Base-by-base conservation (phyloP, 106 monocot species). In the Xerophyta viscosa region DNA sequence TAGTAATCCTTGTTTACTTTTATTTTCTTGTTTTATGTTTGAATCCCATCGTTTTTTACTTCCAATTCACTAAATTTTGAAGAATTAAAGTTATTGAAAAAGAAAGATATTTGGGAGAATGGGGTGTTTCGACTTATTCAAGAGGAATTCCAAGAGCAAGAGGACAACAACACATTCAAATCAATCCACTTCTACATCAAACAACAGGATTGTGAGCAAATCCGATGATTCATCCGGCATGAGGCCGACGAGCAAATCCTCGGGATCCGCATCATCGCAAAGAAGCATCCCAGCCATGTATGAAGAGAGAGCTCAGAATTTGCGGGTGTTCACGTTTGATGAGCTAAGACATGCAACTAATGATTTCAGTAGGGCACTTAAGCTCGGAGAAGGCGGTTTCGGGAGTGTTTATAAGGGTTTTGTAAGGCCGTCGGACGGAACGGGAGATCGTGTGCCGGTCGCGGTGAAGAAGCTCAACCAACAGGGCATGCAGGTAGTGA, bases 301-400 rank as follows among this genome's bases (percentile, higher is more conserved):
- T 42, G 76, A 76, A 37, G 76, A 76, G 64, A 76, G 56, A 57
- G 68, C 48, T 0, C 53, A 59, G 11, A 48, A 50, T 41, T 64
- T 81, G 19, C 52, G 67, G 2, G 71, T 61, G 27, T 81, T 81
- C 29, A 55, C 60, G 31, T 33, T 71, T 2, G 45, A 47, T 3
- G 76, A 81, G 67, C 72, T 81, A 23, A 53, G 50, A 27, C 44
- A 33, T 2, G 81, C 81, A 13, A 81, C 81, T 19, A 76, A 68
- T 65, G 28, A 60, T 12, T 81, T 81, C 64, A 81, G 42, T 36
- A 61, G 64, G 67, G 18, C 41, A 48, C 51, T 64, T 43, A 76
- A 68, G 76, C 67, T 81, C 7, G 81, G 81, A 37, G 71, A 75
- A 52, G 81, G 81, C 31, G 81, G 81, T 0, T 81, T 81, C 51